Base-by-base conservation (phyloP, 1,139 yeast genomes). In the Chernovozyma sophiae-reginae region DNA sequence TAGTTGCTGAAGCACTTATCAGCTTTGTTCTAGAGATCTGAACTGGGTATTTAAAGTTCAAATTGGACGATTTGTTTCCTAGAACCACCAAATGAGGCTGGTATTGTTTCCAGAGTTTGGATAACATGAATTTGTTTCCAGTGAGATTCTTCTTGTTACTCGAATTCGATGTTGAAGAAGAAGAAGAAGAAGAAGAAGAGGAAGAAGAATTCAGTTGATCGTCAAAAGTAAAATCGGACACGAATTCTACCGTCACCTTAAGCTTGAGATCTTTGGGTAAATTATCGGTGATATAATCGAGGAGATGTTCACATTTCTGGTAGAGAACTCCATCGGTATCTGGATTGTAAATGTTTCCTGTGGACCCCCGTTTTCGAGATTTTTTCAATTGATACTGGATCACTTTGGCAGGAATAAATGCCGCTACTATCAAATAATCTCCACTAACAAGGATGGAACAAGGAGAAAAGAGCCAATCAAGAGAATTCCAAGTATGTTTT, bases 231-330 rank as follows among this genome's bases (percentile, higher is more conserved):
- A 49, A 47, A 18, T 62, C 68, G 24, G 62, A 44, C 13, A 77
- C 72, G 42, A 79, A 64, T 46, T 79, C 85, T 12, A 79, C 72
- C 0, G 82, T 76, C 7, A 79, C 56, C 42, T 73, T 72, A 30
- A 77, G 52, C 31, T 58, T 60, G 38, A 72, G 57, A 30, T 61
- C 53, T 40, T 35, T 35, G 31, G 54, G 47, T 35, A 67, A 48
- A 41, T 58, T 47, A 28, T 53, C 39, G 3, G 68, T 52, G 35
- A 73, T 57, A 52, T 75, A 73, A 30, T 60, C 47, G 32, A 74
- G 48, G 17, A 77, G 53, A 13, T 58, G 50, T 27, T 61, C 59
- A 48, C 79, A 68, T 44, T 68, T 72, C 14, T 47, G 41, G 43
- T 61, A 58, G 19, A 76, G 60, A 34, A 53, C 49, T 8, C 61